Evolutionary conservation across 208 protist genomes (phyloP), one percentile per base, ranked within the genome.

Genomic region (Leishmania guyanensis): DNA sequence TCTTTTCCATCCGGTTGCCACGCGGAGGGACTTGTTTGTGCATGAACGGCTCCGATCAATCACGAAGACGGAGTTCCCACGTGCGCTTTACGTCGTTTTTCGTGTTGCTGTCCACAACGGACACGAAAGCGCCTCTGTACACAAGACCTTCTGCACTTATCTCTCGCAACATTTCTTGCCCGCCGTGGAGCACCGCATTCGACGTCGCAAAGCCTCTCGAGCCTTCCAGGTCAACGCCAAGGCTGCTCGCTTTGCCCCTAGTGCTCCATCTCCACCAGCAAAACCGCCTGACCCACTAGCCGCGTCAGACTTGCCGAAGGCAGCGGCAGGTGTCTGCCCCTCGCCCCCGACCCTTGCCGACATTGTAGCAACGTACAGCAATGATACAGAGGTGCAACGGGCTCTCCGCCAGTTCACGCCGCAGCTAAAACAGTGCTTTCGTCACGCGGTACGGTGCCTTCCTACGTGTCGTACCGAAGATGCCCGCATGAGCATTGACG

Each of bases 351-450:
- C 51, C 36, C 26, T 77, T 46, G 53, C 50, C 29, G 33, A 29
- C 36, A 58, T 74, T 29, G 60, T 79, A 10, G 50, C 50, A 9
- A 20, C 39, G 6, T 86, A 90, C 72, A 62, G 64, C 6, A 22
- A 26, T 0, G 82, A 84, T 43, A 85, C 78, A 22, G 83, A 58
- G 6, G 82, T 90, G 54, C 88, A 86, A 66, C 33, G 68, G 16
- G 72, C 88, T 17, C 69, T 90, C 16, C 85, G 84, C 65, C 74
- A 89, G 51, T 88, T 90, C 80, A 73, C 79, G 26, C 56, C 81
- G 9, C 82, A 82, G 2, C 87, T 94, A 50, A 90, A 88, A 78
- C 74, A 83, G 26, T 76, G 89, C 39, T 95, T 92, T 75, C 60
- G 87, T 22, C 62, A 77, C 22, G 77, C 77, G 17, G 65, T 66